A percentile compares a stretch with the other conserved stretches of the same genome.
phyloP scores from a whole-genome alignment of 2,329 filamentous ascomycete genomes.

The Myriosclerotinia scirpicola region DNA sequence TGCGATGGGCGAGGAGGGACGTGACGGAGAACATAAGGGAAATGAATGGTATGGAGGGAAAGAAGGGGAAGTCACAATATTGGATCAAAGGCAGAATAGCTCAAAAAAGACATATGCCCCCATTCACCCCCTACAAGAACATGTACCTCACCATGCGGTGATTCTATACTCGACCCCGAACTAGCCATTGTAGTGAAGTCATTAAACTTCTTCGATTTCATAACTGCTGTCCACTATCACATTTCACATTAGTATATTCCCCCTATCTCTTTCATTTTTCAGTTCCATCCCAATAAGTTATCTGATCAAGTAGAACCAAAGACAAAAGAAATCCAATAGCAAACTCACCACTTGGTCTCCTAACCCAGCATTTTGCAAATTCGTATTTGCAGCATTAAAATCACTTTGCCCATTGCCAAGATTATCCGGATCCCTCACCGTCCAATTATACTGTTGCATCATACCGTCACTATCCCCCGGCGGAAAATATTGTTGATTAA shows the following conservation, averaged over 20 bases:
- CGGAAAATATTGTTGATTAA: conserved; percentile 43
- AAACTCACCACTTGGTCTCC: conserved; percentile 30
- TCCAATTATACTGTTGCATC: conserved; percentile 41
- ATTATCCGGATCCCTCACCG: conserved; percentile 35
- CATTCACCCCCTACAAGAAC: conserved; percentile 42
- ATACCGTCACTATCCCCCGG: conserved; percentile 40
- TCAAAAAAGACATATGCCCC: conserved; percentile 46
- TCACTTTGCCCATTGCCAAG: conserved; percentile 26
- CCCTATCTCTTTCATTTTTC: background rate
- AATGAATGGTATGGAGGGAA: too few species aligned
- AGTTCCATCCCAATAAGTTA: background rate
- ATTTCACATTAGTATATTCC: background rate
- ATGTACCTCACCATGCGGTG: conserved; percentile 48
- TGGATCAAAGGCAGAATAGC: conserved; percentile 49
- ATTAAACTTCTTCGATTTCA: conserved; percentile 43
- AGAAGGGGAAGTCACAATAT: conserved; percentile 45
- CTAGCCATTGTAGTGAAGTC: conserved; percentile 46
- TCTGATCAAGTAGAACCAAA: background rate
- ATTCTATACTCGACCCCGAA: conserved; percentile 46
- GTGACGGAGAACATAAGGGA: background rate
- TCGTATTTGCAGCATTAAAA: conserved; percentile 28
- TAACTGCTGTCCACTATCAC: conserved; percentile 47
- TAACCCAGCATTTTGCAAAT: conserved; percentile 28
- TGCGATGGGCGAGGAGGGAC: background rate
- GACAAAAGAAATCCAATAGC: background rate